Base-by-base conservation (phyloP, 1,139 yeast species). In the Petasospora rhodanensis region DNA sequence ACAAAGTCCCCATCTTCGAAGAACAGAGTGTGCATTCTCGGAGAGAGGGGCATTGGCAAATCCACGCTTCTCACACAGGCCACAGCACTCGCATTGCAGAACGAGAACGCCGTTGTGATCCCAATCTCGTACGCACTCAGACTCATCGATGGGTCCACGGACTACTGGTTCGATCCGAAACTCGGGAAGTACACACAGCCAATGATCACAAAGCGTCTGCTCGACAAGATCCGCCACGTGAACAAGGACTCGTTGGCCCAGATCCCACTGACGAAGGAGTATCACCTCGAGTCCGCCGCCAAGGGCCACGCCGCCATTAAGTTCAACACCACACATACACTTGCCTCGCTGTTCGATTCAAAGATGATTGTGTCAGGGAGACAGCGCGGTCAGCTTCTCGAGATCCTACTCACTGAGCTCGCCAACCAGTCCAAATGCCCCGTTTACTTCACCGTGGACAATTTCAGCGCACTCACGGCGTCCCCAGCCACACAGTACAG, bases 11-110 rank as follows among this genome's bases (percentile, higher is more conserved):
- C 59, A 1, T 64, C 75, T 1, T 49, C 54, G 13, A 49, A 59
- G 10, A 81, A 78, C 54, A 67, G 83, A 51, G 47, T 70, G 25
- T 64, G 82, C 31, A 46, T 89, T 15, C 59, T 74, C 20, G 97
- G 97, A 26, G 77, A 70, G 37, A 63, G 74, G 30, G 96, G 96
- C 29, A 69, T 73, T 9, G 97, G 97, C 9, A 89, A 89, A 61
- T 73, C 91, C 3, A 75, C 87, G 0, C 56, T 81, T 24, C 50
- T 89, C 31, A 62, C 91, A 0, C 96, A 89, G 56, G 68, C 79
- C 2, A 81, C 82, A 37, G 80, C 91, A 0, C 54, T 67, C 34
- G 56, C 68, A 1, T 51, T 71, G 27, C 76, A 78, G 5, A 54
- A 68, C 26, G 60, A 65, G n/a, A 69, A 73, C 7, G 66, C 73